Evolutionary conservation across 257 asterid genomes (phyloP).

Genomic region (Plectranthus barbatus): DNA sequence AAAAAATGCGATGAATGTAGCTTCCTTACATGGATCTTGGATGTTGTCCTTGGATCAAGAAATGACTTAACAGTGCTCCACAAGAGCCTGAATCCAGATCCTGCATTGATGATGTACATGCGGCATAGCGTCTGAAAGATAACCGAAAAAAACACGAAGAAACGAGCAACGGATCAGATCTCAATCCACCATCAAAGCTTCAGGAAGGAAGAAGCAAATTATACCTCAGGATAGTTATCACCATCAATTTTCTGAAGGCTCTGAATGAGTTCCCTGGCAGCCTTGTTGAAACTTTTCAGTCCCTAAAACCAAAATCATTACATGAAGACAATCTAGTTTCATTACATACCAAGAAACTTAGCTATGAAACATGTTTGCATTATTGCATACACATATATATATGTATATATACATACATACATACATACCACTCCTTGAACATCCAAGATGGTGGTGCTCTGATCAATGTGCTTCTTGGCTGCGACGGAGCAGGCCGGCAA

Average conservation of each 20-base stretch:
- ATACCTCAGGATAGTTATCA: conserved; percentile 91
- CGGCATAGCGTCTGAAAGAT: conserved; percentile 70
- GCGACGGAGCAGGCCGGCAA: conserved; percentile 92
- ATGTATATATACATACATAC: too few species aligned
- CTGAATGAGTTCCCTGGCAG: conserved; percentile 88
- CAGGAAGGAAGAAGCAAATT: neutral
- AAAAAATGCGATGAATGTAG: neutral
- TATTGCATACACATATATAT: too few species aligned
- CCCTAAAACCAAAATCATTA: conserved; percentile 45
- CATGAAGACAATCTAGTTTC: neutral
- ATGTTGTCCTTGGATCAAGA: conserved; percentile 94
- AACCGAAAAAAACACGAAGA: too few species aligned
- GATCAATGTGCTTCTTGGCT: conserved; percentile 84
- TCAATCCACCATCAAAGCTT: neutral
- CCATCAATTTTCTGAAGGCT: conserved; percentile 88
- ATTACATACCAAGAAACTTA: too few species aligned
- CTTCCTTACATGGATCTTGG: conserved; percentile 92
- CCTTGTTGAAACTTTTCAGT: conserved; percentile 78
- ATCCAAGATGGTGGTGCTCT: conserved; percentile 95
- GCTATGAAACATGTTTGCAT: too few species aligned
- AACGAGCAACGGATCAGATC: neutral
- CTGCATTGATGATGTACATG: conserved; percentile 97
- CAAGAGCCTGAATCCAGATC: conserved; percentile 92
- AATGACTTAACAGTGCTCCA: conserved; percentile 95
- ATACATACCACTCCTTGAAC: conserved; percentile 94